Evolutionary conservation across 2,329 filamentous ascomycete genomes (phyloP).

Genomic region (Thelonectria olida): DNA sequence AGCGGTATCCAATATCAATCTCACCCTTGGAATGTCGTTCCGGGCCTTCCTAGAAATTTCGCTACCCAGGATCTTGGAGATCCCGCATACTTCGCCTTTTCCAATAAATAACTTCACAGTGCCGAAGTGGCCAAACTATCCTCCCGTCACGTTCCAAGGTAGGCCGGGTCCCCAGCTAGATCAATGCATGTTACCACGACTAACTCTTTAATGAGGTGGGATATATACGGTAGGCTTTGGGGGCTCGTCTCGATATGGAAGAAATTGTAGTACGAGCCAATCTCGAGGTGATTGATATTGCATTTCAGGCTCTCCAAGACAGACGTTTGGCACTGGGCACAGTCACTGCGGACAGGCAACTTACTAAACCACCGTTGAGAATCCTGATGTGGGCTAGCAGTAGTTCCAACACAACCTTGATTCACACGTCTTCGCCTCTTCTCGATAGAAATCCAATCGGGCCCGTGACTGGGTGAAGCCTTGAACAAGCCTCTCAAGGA

Average conservation of each 20-base stretch:
- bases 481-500: no score
- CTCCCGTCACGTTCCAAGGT: background rate
- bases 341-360: no score
- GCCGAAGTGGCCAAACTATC: background rate
- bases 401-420: no score
- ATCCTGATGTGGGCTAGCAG: no score
- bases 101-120: background rate
- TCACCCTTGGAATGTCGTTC: slow-evolving; percentile 39
- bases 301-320: background rate
- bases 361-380: background rate
- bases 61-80: slow-evolving; percentile 12
- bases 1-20: slow-evolving; percentile 30
- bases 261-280: background rate
- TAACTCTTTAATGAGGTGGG: background rate
- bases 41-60: slow-evolving; percentile 24
- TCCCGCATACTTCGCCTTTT: background rate
- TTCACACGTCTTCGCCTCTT: no score
- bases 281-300: background rate
- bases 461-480: no score
- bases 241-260: background rate
- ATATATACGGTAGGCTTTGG: background rate
- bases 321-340: background rate
- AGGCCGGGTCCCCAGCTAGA: background rate
- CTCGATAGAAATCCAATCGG: no score
- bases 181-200: background rate